Conservation (phyloP, 2,329 filamentous ascomycete species). For the Monilinia fructigena region DNA sequence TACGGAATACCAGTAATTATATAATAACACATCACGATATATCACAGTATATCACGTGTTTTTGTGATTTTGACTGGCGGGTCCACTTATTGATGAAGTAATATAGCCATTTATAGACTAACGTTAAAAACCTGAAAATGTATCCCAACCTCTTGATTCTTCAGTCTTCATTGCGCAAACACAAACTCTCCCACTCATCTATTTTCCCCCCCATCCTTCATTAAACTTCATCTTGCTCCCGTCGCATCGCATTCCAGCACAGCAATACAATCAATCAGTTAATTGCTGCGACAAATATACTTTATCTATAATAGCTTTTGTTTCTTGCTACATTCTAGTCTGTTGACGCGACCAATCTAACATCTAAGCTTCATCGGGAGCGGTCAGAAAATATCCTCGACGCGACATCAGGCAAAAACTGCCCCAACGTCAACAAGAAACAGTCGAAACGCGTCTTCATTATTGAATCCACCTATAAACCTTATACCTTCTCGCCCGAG, state of each 20-base stretch:
- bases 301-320: not conserved
- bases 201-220: slow-evolving; percentile 6
- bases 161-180: slow-evolving; percentile 15
- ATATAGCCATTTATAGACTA: not conserved
- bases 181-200: slow-evolving; percentile 2
- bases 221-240: not conserved
- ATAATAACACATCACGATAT: no score
- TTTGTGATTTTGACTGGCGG: not conserved
- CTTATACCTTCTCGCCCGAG: not conserved
- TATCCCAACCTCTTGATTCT: slow-evolving; percentile 24
- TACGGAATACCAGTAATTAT: no score
- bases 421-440: slow-evolving; percentile 6
- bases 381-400: slow-evolving; percentile 10
- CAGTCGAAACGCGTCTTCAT: slow-evolving; percentile 14
- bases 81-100: not conserved
- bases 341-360: slow-evolving; percentile 8
- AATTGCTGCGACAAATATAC: not conserved
- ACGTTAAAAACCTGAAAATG: slow-evolving; percentile 1
- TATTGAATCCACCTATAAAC: not conserved
- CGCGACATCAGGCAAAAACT: slow-evolving; percentile 13
- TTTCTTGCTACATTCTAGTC: slow-evolving; percentile 11
- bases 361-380: not conserved
- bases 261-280: not conserved
- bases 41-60: not conserved
- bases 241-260: slow-evolving; percentile 11